phyloP scores from a whole-genome alignment of 495 filamentous ascomycete species.

The Thozetella sp. region DNA sequence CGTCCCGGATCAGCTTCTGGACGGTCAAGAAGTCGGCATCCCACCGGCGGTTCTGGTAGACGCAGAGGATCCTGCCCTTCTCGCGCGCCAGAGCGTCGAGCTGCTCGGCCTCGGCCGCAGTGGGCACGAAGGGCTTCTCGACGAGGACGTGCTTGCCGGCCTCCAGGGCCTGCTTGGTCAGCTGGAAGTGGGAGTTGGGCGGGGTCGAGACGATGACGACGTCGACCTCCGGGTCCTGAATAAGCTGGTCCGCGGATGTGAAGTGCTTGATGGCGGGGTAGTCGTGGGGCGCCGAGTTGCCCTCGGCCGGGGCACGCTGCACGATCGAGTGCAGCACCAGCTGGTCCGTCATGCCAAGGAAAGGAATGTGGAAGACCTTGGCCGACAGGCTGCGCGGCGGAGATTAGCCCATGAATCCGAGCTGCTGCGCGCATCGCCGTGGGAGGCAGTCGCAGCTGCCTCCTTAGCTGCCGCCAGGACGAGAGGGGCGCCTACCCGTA shows the following conservation, averaged over 20 bases:
- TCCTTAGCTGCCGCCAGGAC: too few species aligned
- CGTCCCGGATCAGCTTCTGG: constrained; percentile 54
- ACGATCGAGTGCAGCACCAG: constrained; percentile 72
- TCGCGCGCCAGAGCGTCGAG: constrained; percentile 64
- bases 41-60: constrained; percentile 83
- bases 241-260: constrained; percentile 59
- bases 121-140: constrained; percentile 82
- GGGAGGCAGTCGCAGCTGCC: too few species aligned
- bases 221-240: constrained; percentile 63
- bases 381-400: not conserved
- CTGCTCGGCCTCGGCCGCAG: constrained; percentile 66
- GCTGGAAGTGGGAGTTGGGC: constrained; percentile 68
- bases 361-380: constrained; percentile 82
- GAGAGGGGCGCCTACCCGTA: not conserved
- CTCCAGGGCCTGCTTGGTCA: constrained; percentile 65
- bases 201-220: constrained; percentile 71
- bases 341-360: constrained; percentile 61
- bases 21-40: constrained; percentile 79
- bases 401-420: not conserved
- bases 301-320: constrained; percentile 51
- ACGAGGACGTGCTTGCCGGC: constrained; percentile 77
- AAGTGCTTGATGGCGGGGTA: constrained; percentile 65
- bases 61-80: constrained; percentile 62
- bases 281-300: constrained; percentile 65
- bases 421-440: not conserved